These are phyloP conservation scores for Eutypa lata DNA, from an alignment of 2,329 filamentous ascomycete species.

Conservation along the genomic window DNA sequence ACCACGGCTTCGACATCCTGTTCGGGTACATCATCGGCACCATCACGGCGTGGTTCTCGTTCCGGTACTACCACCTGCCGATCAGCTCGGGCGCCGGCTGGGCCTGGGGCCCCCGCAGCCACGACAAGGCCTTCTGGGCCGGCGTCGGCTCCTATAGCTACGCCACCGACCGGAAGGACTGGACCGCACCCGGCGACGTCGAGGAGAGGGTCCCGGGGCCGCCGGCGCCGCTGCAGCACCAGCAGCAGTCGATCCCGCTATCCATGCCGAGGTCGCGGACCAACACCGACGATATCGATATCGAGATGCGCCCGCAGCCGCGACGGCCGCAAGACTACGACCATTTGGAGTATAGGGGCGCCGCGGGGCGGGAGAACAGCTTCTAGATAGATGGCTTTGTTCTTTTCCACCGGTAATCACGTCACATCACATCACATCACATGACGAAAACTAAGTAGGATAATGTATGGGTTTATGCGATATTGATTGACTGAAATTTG, in stretches of 20 bases:
- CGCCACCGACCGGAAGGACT: conserved; percentile 41
- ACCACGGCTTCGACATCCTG: conserved; percentile 90
- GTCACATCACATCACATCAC: too few species aligned
- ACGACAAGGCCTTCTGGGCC: conserved; percentile 73
- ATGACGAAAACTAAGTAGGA: too few species aligned
- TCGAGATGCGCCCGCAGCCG: not conserved
- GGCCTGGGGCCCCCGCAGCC: conserved; percentile 80
- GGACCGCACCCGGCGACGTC: conserved; percentile 17
- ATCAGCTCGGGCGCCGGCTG: conserved; percentile 77
- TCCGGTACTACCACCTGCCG: conserved; percentile 83
- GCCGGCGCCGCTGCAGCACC: not conserved
- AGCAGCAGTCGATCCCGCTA: not conserved
- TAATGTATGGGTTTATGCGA: too few species aligned
- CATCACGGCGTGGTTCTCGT: conserved; percentile 67
- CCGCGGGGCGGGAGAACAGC: not conserved
- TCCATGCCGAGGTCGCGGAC: too few species aligned
- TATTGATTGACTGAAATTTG: too few species aligned
- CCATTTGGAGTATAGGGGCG: not conserved
- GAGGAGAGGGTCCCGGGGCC: conserved; percentile 9
- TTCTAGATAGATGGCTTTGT: not conserved
- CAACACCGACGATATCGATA: not conserved
- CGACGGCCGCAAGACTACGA: not conserved
- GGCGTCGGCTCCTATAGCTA: conserved; percentile 63
- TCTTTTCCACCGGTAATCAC: too few species aligned
- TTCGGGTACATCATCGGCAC: conserved; percentile 80